A percentile compares a stretch with the other conserved stretches of the same genome.
These are phyloP conservation scores for Kazachstania bromeliacearum DNA, from an alignment of 805 yeast species.

Conservation along the genomic window DNA sequence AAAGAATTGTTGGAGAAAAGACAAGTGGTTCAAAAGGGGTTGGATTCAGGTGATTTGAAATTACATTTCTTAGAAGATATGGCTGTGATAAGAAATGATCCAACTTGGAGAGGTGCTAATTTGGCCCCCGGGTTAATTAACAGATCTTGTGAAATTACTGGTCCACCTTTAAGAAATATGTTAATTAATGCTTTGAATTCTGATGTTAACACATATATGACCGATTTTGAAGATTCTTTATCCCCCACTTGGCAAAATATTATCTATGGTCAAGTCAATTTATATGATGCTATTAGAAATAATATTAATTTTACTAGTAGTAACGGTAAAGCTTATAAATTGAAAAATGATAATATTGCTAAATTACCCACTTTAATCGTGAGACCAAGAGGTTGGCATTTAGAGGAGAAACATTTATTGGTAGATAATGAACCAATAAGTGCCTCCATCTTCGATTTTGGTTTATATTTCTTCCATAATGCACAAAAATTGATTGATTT, in stretches of 20 bases:
- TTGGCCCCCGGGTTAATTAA: constrained; percentile 64
- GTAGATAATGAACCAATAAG: constrained; percentile 70
- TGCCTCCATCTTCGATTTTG: constrained; percentile 74
- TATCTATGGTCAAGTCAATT: constrained; percentile 72
- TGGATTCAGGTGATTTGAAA: constrained; percentile 49
- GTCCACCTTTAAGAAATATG: constrained; percentile 81
- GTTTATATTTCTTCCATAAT: constrained; percentile 67
- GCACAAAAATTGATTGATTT: constrained; percentile 50
- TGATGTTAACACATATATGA: constrained; percentile 73
- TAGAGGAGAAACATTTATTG: constrained; percentile 60
- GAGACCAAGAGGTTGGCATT: constrained; percentile 86
- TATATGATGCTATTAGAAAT: constrained; percentile 67
- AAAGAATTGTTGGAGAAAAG: constrained; percentile 51
- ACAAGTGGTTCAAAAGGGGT: constrained; percentile 45
- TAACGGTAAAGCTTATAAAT: constrained; percentile 36
- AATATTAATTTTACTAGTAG: constrained; percentile 43
- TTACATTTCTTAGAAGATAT: constrained; percentile 62
- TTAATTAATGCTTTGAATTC: constrained; percentile 74
- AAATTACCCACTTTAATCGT: constrained; percentile 63
- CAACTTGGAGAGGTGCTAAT: constrained; percentile 67
- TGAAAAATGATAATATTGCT: constrained; percentile 36
- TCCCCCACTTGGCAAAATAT: constrained; percentile 78
- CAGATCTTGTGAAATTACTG: constrained; percentile 75
- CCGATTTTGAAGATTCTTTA: constrained; percentile 77
- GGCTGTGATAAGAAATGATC: constrained; percentile 56